Percentiles rank a stretch among this genome's conserved stretches.
Evolutionary conservation across 371 early-diverging fungal species (phyloP).

Genomic region (Syncephalis plumigaleata): DNA sequence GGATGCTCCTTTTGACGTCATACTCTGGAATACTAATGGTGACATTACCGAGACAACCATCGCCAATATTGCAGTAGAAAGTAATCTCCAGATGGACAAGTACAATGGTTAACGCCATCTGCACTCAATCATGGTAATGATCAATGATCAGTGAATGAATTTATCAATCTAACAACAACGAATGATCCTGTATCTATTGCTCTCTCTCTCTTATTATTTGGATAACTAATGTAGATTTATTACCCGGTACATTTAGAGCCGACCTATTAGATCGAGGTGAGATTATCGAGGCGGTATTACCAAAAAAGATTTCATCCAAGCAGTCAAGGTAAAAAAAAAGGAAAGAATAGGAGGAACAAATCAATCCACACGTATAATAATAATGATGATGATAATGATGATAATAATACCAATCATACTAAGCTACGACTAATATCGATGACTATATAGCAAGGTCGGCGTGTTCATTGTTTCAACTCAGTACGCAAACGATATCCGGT

Average conservation of each 20-base stretch:
- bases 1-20: not conserved
- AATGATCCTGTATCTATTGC: no score
- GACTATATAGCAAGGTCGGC: not conserved
- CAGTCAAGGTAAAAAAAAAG: not conserved
- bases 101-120: no score
- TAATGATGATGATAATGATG: no score
- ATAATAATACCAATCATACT: no score
- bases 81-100: not conserved
- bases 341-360: no score
- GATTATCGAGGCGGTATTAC: not conserved
- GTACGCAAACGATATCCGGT: not conserved
- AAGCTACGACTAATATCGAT: no score
- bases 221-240: not conserved
- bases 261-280: not conserved
- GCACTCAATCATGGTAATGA: no score
- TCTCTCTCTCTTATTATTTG: no score
- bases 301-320: not conserved
- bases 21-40: not conserved
- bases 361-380: no score
- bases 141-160: no score
- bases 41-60: not conserved
- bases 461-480: not conserved
- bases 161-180: no score
- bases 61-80: not conserved
- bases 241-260: not conserved